These are phyloP conservation scores for Punica granatum DNA, from an alignment of 345 rosid species.

Conservation along the genomic window DNA sequence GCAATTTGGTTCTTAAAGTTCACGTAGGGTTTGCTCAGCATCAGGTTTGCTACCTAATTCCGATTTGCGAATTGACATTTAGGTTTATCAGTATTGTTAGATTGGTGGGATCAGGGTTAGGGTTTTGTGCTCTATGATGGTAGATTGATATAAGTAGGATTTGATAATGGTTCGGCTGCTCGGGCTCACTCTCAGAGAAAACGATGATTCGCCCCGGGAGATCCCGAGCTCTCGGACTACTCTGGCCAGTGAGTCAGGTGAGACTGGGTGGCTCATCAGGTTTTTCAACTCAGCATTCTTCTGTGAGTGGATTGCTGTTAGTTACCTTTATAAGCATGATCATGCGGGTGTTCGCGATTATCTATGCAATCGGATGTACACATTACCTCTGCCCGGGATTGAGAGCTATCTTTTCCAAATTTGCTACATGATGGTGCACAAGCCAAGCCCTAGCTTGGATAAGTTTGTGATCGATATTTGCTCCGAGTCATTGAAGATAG, in stretches of 20 bases:
- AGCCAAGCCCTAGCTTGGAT: conserved; percentile 97
- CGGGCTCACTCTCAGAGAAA: conserved; percentile 67
- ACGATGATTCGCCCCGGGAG: conserved; percentile 84
- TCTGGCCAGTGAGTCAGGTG: conserved; percentile 68
- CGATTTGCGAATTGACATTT: not conserved
- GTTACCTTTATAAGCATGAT: conserved; percentile 97
- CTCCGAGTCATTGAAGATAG: conserved; percentile 75
- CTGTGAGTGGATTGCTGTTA: conserved; percentile 99
- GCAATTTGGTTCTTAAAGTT: not conserved
- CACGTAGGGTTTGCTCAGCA: conserved; percentile 2
- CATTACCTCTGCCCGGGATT: conserved; percentile 76
- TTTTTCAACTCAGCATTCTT: conserved; percentile 96
- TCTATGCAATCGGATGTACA: conserved; percentile 97
- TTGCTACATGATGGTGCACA: conserved; percentile 90
- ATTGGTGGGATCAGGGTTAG: conserved; percentile 7
- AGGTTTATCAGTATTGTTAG: conserved; percentile 1
- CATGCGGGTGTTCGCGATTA: conserved; percentile 93
- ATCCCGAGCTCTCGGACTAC: conserved; percentile 51
- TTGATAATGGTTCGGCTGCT: conserved; percentile 73
- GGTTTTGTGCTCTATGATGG: conserved; percentile 11
- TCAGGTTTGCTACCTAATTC: not conserved
- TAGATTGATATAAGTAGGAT: conserved; percentile 14
- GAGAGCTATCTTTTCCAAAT: conserved; percentile 96
- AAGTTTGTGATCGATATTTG: conserved; percentile 92
- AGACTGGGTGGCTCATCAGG: conserved; percentile 96